These are phyloP conservation scores for Claviceps spartinae DNA, from an alignment of 2,329 filamentous ascomycete species.

Conservation along the genomic window DNA sequence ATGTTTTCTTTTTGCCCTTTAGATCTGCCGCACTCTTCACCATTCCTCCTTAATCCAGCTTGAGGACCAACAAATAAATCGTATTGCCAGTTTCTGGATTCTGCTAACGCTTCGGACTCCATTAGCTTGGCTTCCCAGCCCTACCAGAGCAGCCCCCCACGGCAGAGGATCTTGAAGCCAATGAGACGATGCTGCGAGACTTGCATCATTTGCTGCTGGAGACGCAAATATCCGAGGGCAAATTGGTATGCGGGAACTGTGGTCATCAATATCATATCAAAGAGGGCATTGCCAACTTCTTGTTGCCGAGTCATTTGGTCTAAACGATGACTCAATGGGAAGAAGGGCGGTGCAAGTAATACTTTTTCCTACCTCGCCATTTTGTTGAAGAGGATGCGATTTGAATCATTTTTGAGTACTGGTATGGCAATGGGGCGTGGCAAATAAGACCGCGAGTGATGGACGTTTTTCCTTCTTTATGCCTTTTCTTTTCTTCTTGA, in stretches of 20 bases:
- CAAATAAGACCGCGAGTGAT: not conserved
- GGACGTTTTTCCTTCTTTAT: not conserved
- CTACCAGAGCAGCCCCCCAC: slow-evolving; percentile 54
- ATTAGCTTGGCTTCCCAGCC: slow-evolving; percentile 63
- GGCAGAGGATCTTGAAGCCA: slow-evolving; percentile 44
- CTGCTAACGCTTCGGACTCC: not conserved
- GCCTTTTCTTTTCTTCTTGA: not conserved
- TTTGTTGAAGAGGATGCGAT: not conserved
- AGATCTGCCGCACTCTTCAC: too few relatives aligned
- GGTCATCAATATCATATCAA: slow-evolving; percentile 89
- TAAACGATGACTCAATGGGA: not conserved
- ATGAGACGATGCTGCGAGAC: slow-evolving; percentile 61
- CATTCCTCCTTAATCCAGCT: not conserved
- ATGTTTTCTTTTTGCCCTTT: not conserved
- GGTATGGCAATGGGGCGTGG: not conserved
- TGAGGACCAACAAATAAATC: not conserved
- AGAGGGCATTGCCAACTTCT: slow-evolving; percentile 92
- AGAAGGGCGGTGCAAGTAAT: slow-evolving; percentile 83
- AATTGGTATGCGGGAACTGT: slow-evolving; percentile 80
- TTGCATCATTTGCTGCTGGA: slow-evolving; percentile 74
- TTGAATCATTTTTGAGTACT: not conserved
- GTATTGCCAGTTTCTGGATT: not conserved
- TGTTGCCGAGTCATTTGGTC: slow-evolving; percentile 85
- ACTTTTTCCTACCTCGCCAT: slow-evolving; percentile 78
- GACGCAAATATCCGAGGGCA: slow-evolving; percentile 80